Percentiles rank a stretch among this genome's conserved stretches.
Conservation (phyloP, 495 filamentous ascomycete species). For the Hypoxylon fuscum region DNA sequence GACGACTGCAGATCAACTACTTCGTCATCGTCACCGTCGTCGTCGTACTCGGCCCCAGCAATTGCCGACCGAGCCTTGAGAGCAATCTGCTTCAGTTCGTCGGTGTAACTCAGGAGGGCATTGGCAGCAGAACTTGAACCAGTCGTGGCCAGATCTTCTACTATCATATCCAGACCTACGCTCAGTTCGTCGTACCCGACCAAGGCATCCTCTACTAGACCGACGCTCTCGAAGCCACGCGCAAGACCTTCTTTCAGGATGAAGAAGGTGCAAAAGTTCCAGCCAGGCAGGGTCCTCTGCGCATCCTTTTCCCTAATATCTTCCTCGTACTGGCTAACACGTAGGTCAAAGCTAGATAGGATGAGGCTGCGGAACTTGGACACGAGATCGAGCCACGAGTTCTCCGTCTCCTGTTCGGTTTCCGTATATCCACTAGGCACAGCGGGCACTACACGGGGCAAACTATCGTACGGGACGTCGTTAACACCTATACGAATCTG, state of each 20-base stretch:
- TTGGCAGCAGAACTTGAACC: conserved; percentile 54
- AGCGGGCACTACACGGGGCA: conserved; percentile 64
- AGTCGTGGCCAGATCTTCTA: conserved; percentile 73
- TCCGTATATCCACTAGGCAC: conserved; percentile 68
- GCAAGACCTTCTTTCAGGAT: conserved; percentile 95
- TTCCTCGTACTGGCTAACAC: conserved; percentile 94
- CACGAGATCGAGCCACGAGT: conserved; percentile 83
- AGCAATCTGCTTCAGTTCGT: conserved; percentile 71
- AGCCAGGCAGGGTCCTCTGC: conserved; percentile 87
- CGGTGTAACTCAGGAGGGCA: conserved; percentile 72
- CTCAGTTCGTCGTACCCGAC: conserved; percentile 92
- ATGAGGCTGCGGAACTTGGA: conserved; percentile 88
- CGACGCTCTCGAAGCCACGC: conserved; percentile 93
- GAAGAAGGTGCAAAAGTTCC: conserved; percentile 99
- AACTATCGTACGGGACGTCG: conserved; percentile 65
- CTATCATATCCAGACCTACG: conserved; percentile 80
- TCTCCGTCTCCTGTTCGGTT: conserved; percentile 72
- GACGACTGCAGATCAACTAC: conserved; percentile 57
- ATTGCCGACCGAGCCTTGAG: conserved; percentile 56
- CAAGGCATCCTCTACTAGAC: conserved; percentile 92
- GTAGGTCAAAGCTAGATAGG: conserved; percentile 85
- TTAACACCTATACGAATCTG: conserved; percentile 81
- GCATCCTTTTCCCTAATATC: conserved; percentile 94
- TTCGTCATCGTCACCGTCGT: conserved; percentile 54
- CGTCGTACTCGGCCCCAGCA: conserved; percentile 43